Evolutionary conservation across 352 stramenopile genomes (phyloP).

Genomic region (Thraustochytrium sp.): DNA sequence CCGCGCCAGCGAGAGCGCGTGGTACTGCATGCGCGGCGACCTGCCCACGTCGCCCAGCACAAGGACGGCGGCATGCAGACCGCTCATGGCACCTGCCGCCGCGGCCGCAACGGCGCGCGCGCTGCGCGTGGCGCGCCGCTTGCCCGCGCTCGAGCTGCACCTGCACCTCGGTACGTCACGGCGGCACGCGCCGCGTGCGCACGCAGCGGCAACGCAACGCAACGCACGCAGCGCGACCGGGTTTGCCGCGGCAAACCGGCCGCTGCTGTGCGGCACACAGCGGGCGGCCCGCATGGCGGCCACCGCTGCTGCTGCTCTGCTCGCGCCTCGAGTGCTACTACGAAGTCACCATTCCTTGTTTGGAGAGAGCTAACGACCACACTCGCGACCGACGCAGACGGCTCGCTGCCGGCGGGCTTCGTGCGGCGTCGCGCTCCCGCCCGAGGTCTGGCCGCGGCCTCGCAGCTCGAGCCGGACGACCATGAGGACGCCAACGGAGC

Average conservation of each 20-base stretch:
- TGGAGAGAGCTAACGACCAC: no score
- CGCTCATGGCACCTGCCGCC: no score
- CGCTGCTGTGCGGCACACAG: no score
- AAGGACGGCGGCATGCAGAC: conserved; percentile 65
- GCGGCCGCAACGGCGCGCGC: no score
- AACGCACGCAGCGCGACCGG: no score
- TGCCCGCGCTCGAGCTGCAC: not conserved
- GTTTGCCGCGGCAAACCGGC: no score
- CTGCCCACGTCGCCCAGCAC: conserved; percentile 89
- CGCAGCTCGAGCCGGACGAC: not conserved
- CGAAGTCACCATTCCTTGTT: no score
- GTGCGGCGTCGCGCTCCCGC: not conserved
- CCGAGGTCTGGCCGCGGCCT: not conserved
- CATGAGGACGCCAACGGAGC: no score
- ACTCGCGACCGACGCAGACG: not conserved
- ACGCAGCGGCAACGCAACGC: not conserved
- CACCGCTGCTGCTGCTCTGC: no score
- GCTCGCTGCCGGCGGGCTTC: not conserved
- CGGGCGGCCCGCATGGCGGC: no score
- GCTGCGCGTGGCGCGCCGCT: no score
- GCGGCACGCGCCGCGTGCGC: not conserved
- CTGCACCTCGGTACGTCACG: not conserved
- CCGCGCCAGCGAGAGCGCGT: conserved; percentile 86
- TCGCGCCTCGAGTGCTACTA: no score
- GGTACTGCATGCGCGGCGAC: conserved; percentile 98